Evolutionary conservation across 352 stramenopile species (phyloP).

Genomic region (Pythium coloratum): DNA sequence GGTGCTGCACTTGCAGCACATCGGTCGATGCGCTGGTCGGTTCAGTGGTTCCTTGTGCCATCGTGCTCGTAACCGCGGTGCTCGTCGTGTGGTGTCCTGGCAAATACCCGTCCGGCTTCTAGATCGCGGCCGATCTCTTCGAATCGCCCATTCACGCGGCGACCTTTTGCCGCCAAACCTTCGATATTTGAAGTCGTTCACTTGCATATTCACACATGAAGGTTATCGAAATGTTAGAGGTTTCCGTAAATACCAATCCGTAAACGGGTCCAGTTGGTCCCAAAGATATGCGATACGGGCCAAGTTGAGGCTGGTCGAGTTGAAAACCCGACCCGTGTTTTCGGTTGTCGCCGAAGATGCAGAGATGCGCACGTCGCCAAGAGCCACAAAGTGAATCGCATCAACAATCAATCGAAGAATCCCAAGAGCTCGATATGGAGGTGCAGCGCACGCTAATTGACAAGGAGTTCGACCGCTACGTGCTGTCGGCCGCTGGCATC

Average conservation of each 20-base stretch:
- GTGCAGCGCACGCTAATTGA: conserved; percentile 66
- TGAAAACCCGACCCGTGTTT: conserved; percentile 12
- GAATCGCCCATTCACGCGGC: not conserved
- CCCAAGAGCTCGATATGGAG: conserved; percentile 44
- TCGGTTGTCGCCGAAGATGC: not conserved
- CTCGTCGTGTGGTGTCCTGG: not conserved
- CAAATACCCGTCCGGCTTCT: not conserved
- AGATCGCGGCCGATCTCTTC: not conserved
- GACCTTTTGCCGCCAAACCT: conserved; percentile 10
- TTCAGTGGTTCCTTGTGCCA: conserved; percentile 35
- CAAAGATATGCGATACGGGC: conserved; percentile 15
- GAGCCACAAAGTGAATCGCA: conserved; percentile 14
- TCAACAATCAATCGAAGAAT: conserved; percentile 18
- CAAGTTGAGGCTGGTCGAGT: conserved; percentile 9
- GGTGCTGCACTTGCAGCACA: conserved; percentile 72
- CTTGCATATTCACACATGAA: not conserved
- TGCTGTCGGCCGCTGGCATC: conserved; percentile 42
- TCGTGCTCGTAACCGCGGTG: not conserved
- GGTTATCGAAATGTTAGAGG: not conserved
- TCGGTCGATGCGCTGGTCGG: conserved; percentile 14
- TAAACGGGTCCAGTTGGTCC: not conserved
- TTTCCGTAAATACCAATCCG: not conserved
- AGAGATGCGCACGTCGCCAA: conserved; percentile 14
- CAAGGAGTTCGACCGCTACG: conserved; percentile 80
- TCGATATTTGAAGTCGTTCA: conserved; percentile 5